These are phyloP conservation scores for Pyropia yezoensis DNA, from an alignment of 23 red algal species.

Conservation along the genomic window DNA sequence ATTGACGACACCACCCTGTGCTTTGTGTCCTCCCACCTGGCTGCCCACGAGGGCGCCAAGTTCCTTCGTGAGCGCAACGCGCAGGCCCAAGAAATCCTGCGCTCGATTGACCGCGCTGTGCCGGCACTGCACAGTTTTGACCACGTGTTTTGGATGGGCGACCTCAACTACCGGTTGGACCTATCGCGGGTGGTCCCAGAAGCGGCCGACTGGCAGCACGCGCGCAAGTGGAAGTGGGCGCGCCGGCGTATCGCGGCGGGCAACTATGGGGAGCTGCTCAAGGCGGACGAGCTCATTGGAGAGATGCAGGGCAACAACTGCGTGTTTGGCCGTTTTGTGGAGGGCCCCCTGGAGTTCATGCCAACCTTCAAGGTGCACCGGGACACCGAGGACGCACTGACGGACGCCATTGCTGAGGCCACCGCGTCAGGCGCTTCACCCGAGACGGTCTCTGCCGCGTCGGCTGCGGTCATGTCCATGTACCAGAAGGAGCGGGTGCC, in stretches of 20 bases:
- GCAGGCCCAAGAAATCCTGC: conserved; percentile 54
- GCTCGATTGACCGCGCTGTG: conserved; percentile 24
- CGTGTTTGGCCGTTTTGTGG: conserved; percentile 73
- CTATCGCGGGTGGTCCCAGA: conserved; percentile 30
- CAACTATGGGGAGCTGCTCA: conserved; percentile 29
- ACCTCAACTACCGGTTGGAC: conserved; percentile 94
- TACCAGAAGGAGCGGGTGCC: conserved; percentile 43
- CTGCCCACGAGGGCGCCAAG: conserved; percentile 58
- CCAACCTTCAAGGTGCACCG: conserved; percentile 89
- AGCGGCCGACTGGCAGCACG: conserved; percentile 36
- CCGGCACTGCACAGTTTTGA: conserved; percentile 33
- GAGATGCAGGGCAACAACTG: conserved; percentile 18
- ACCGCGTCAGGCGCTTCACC: no score
- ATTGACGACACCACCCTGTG: conserved; percentile 55
- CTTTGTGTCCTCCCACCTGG: conserved; percentile 64
- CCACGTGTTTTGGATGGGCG: conserved; percentile 87
- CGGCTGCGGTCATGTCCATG: no score
- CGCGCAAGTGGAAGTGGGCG: conserved; percentile 26
- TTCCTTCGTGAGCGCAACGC: conserved; percentile 36
- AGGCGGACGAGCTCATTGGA: conserved; percentile 63
- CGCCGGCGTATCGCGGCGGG: conserved; percentile 19
- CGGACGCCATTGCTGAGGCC: no score
- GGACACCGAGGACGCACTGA: not conserved
- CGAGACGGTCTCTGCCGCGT: no score
- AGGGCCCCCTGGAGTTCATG: conserved; percentile 61